Conservation (phyloP, 345 rosid species). For the Hibiscus tridactylites region DNA sequence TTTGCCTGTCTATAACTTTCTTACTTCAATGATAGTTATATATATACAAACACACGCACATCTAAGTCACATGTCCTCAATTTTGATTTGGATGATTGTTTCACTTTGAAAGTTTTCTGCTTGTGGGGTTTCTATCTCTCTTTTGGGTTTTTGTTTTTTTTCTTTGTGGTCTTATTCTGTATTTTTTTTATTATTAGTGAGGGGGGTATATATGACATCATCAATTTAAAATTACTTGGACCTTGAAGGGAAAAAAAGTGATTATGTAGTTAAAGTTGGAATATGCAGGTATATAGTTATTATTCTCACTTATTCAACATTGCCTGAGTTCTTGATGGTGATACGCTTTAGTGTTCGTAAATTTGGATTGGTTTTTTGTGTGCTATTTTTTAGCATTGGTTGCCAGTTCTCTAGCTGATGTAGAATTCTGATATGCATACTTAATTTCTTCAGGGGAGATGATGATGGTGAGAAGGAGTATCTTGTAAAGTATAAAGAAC, state of each 20-base stretch:
- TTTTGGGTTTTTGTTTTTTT: background rate
- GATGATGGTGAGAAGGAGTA: conserved; percentile 75
- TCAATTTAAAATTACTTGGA: background rate
- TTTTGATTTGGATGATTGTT: background rate
- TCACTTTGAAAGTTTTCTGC: background rate
- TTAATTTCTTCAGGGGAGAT: conserved; percentile 56
- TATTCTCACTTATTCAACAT: background rate
- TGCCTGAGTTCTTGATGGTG: conserved; percentile 29
- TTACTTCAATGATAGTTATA: background rate
- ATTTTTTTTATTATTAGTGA: background rate
- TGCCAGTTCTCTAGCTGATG: background rate
- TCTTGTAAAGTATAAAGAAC: conserved; percentile 94
- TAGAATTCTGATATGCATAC: conserved; percentile 8
- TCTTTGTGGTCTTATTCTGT: background rate
- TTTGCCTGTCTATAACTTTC: conserved; percentile 17
- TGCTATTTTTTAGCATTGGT: conserved; percentile 4
- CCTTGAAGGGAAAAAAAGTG: background rate
- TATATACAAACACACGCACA: background rate
- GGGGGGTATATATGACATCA: background rate
- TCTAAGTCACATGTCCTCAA: background rate
- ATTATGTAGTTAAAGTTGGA: background rate
- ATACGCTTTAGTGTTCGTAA: conserved; percentile 33
- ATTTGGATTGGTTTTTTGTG: background rate
- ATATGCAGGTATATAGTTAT: background rate
- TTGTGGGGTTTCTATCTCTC: background rate